Base-by-base conservation (phyloP, 208 protist species). In the Entamoeba dispar region DNA sequence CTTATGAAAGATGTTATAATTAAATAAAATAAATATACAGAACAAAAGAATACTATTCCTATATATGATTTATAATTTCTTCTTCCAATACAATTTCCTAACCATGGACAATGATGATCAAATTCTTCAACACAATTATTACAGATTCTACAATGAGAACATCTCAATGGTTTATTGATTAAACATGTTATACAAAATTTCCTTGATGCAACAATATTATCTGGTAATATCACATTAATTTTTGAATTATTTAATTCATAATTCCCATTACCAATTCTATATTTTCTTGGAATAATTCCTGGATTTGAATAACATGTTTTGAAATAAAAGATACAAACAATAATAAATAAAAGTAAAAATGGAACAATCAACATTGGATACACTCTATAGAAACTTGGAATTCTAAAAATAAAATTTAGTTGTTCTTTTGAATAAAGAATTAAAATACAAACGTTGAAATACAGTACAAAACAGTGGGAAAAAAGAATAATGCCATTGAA, bases 41-140 rank as follows among this genome's bases (percentile, higher is more conserved):
- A 93, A n/a, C 3, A 91, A 6, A n/a, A n/a, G 7, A 92, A 34
- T 49, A 94, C 27, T 15, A 94, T 38, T 15, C 50, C 61, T 27
- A 94, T 38, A 61, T 94, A 95, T 51, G 55, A 94, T 12, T 92
- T 92, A 43, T 95, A 95, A 91, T 95, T 95, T 52, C 94, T 61
- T 31, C 15, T 22, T 51, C 94, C 94, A 50, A 95, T 93, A 92
- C 94, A 95, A 43, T 93, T 93, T n/a, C 94, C 94, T 19, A 93
- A 93, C 94, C 94, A 95, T 34, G 92, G 94, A 69, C 94, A 95
- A 90, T 95, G 94, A 93, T 95, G 94, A 92, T 95, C 94, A 77
- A 95, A 95, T 5, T 86, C 50, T 22, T 92, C 47, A 51, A 95
- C 93, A 93, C 94, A 95, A 51, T 93, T 94, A 51, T 94, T 94